phyloP scores from a whole-genome alignment of 1,284 basidiomycete species.

The Rhodotorula sp. region DNA sequence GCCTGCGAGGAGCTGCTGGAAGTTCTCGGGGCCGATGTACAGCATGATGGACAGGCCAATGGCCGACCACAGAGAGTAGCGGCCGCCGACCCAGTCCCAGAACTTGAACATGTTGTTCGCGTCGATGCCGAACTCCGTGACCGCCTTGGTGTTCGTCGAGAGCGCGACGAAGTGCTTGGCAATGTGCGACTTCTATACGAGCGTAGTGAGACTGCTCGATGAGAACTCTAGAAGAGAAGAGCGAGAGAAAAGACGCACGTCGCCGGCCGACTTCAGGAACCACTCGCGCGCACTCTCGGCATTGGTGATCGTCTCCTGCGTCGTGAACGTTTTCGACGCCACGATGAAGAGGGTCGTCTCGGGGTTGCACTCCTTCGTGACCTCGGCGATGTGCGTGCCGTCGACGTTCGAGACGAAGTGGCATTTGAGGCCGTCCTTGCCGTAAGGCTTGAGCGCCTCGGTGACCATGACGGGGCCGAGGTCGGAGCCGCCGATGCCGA shows the following conservation, averaged over 20 bases:
- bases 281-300: constrained; percentile 89
- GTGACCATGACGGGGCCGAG: constrained; percentile 98
- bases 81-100: constrained; percentile 99
- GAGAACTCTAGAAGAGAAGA: no score
- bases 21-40: constrained; percentile 91
- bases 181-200: constrained; percentile 72
- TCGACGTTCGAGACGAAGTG: constrained; percentile 98
- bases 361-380: constrained; percentile 75
- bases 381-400: constrained; percentile 94
- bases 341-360: constrained; percentile 97
- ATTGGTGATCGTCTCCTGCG: constrained; percentile 99
- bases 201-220: neutral
- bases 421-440: constrained; percentile 80
- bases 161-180: constrained; percentile 99
- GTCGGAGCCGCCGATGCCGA: constrained; percentile 97
- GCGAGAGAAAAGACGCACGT: constrained; percentile 53
- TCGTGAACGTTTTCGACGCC: constrained; percentile 98
- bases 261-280: constrained; percentile 84
- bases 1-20: constrained; percentile 83
- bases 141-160: constrained; percentile 92
- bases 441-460: constrained; percentile 92
- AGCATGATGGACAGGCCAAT: constrained; percentile 94
- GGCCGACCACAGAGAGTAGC: constrained; percentile 97
- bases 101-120: constrained; percentile 98
- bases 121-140: constrained; percentile 92